These are phyloP conservation scores for Seiridium cupressi DNA, from an alignment of 2,329 filamentous ascomycete genomes.

Conservation along the genomic window DNA sequence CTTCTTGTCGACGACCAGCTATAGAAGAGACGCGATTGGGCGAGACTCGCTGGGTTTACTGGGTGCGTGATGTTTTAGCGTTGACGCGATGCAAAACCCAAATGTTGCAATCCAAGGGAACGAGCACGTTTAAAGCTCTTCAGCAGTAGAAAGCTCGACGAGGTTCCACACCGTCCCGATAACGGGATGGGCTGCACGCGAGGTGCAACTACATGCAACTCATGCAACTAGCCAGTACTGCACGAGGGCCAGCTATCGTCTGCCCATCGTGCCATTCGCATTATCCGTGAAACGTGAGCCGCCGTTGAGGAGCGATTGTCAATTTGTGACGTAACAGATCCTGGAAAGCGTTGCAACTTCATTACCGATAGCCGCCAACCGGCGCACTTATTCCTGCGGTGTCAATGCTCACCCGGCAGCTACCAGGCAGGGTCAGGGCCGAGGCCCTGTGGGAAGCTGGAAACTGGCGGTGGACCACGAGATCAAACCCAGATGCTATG, in stretches of 20 bases:
- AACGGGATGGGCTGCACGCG: background rate
- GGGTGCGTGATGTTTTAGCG: background rate
- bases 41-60: background rate
- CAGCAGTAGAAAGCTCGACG: background rate
- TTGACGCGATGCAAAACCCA: constrained; percentile 7
- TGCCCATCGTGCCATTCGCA: background rate
- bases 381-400: background rate
- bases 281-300: background rate
- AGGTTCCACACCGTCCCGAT: background rate
- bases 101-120: constrained; percentile 1
- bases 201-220: background rate
- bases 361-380: constrained; percentile 39
- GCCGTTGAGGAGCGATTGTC: background rate
- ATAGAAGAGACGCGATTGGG: constrained; percentile 1
- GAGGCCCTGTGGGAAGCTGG: background rate
- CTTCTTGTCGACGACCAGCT: background rate
- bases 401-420: too few relatives aligned
- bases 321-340: constrained; percentile 63
- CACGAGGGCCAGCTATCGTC: background rate
- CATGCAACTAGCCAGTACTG: constrained; percentile 2
- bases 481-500: background rate
- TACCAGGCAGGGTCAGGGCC: too few relatives aligned
- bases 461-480: background rate
- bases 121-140: background rate
- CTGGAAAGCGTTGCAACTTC: constrained; percentile 70